Percentiles rank a stretch among this genome's conserved stretches.
Evolutionary conservation across 257 asterid genomes (phyloP).

Genomic region (Parsonsia alboflavescens): DNA sequence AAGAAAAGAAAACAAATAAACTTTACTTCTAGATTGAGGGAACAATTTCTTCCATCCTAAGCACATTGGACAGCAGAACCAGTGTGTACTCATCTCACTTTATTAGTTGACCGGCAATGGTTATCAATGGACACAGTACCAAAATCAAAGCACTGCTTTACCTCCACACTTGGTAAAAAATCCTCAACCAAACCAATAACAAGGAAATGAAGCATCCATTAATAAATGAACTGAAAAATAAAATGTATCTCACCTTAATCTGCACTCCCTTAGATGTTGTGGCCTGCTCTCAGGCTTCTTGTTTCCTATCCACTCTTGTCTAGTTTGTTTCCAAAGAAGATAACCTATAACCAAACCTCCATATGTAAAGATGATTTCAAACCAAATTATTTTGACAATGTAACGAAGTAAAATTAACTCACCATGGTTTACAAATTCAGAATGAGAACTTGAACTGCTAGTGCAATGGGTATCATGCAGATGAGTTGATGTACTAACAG

Average conservation of each 20-base stretch:
- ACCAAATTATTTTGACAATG: background rate
- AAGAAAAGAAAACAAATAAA: background rate
- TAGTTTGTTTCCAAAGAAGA: constrained; percentile 63
- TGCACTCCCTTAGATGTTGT: constrained; percentile 53
- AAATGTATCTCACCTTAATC: constrained; percentile 44
- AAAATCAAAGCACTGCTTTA: background rate
- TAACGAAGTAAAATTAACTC: constrained; percentile 20
- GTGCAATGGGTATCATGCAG: constrained; percentile 41
- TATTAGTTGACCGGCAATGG: background rate
- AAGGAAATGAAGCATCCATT: background rate
- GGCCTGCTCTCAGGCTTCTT: constrained; percentile 32
- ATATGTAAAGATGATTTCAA: constrained; percentile 1
- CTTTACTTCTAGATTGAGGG: background rate
- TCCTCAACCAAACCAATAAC: background rate
- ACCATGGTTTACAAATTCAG: constrained; percentile 79
- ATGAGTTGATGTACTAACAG: constrained; percentile 52
- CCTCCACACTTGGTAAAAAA: too few relatives aligned
- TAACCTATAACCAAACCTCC: constrained; percentile 42
- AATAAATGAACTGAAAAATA: background rate
- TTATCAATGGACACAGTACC: background rate
- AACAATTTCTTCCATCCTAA: background rate
- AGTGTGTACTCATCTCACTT: background rate
- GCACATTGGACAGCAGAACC: background rate
- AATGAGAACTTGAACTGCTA: constrained; percentile 41
- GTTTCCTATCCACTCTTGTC: constrained; percentile 68